Conservation (phyloP, 805 yeast genomes). For the Candida andamanensis region DNA sequence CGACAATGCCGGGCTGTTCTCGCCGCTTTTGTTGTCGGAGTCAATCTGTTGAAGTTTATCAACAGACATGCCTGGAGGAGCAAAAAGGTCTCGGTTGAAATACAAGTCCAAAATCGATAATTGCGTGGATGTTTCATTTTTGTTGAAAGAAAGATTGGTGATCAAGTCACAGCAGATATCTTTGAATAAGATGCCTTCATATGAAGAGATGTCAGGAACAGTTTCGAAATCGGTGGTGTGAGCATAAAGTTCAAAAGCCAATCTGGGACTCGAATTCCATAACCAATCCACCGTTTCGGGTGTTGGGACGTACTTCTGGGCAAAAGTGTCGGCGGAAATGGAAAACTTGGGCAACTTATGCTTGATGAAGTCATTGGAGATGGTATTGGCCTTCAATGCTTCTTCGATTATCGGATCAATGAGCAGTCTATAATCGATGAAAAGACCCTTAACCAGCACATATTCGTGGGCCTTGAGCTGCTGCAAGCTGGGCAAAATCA, state of each 20-base stretch:
- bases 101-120: slow-evolving; percentile 68
- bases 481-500: slow-evolving; percentile 47
- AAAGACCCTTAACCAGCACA: slow-evolving; percentile 29
- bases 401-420: slow-evolving; percentile 29
- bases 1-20: slow-evolving; percentile 42
- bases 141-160: slow-evolving; percentile 80
- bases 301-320: slow-evolving; percentile 16
- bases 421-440: slow-evolving; percentile 27
- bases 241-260: slow-evolving; percentile 54
- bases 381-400: slow-evolving; percentile 28
- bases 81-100: slow-evolving; percentile 52
- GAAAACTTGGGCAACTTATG: slow-evolving; percentile 37
- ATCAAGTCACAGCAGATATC: slow-evolving; percentile 74
- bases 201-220: slow-evolving; percentile 34
- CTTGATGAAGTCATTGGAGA: slow-evolving; percentile 35
- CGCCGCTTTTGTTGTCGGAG: slow-evolving; percentile 39
- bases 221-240: slow-evolving; percentile 57
- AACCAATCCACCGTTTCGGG: slow-evolving; percentile 46
- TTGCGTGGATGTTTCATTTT: slow-evolving; percentile 81
- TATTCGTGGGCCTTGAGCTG: slow-evolving; percentile 36
- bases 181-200: slow-evolving; percentile 52
- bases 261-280: slow-evolving; percentile 59
- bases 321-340: slow-evolving; percentile 7
- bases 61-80: slow-evolving; percentile 66
- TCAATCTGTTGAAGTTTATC: slow-evolving; percentile 52